These are phyloP conservation scores for Austroboletus novae-zelandiae DNA, from an alignment of 1,284 basidiomycete species.

Conservation along the genomic window DNA sequence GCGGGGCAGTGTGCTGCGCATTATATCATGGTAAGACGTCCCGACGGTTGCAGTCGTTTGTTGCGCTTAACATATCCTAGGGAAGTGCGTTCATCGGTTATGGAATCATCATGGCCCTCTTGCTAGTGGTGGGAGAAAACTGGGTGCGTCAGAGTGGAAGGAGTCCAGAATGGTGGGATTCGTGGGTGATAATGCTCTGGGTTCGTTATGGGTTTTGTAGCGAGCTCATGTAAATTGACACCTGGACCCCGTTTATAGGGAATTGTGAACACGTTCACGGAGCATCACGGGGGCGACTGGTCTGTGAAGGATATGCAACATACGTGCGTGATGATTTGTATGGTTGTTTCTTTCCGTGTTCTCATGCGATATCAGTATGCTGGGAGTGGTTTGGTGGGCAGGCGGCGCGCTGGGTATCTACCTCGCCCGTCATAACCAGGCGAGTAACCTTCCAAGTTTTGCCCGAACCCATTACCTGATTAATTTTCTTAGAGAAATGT, in stretches of 20 bases:
- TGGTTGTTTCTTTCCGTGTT: background rate
- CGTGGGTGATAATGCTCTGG: constrained; percentile 87
- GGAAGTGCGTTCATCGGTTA: constrained; percentile 88
- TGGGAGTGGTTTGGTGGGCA: constrained; percentile 73
- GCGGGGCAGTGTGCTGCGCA: constrained; percentile 87
- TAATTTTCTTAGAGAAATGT: constrained; percentile 60
- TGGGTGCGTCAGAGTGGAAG: constrained; percentile 74
- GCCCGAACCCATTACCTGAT: background rate
- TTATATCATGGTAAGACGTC: constrained; percentile 73
- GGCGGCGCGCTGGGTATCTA: constrained; percentile 89
- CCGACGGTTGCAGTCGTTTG: background rate
- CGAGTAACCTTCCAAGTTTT: constrained; percentile 18
- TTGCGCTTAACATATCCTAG: constrained; percentile 22
- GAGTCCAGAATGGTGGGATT: constrained; percentile 91
- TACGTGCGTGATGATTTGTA: constrained; percentile 52
- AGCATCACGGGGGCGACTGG: constrained; percentile 80
- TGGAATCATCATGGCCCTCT: constrained; percentile 78
- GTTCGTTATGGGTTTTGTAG: constrained; percentile 41
- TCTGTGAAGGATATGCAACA: constrained; percentile 95
- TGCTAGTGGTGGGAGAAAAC: constrained; percentile 78
- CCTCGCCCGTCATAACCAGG: constrained; percentile 79
- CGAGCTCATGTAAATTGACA: background rate
- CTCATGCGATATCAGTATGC: constrained; percentile 31
- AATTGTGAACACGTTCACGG: constrained; percentile 90
- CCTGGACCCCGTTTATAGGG: constrained; percentile 18